Percentiles rank a stretch among this genome's conserved stretches.
These are phyloP conservation scores for Silene uniflora DNA, from an alignment of 148 eudicot genomes.

Conservation along the genomic window DNA sequence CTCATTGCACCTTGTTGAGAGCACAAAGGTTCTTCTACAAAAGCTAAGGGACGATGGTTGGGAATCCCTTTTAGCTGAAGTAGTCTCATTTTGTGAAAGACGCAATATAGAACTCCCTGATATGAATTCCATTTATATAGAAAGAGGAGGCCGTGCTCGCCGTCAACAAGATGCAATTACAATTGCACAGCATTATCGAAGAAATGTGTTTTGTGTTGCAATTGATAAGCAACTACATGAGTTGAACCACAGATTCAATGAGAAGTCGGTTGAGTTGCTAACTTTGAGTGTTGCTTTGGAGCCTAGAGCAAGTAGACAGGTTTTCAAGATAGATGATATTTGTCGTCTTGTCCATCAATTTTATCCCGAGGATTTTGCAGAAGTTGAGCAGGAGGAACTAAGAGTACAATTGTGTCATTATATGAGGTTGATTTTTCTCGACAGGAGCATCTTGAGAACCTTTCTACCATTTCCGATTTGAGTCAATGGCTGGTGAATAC, in stretches of 20 bases:
- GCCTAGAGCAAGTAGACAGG: constrained; percentile 4
- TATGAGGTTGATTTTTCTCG: constrained; percentile 1
- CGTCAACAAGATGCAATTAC: background rate
- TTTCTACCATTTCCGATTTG: constrained; percentile 5
- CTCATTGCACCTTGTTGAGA: background rate
- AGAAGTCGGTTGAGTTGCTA: constrained; percentile 6
- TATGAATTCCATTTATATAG: background rate
- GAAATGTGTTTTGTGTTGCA: background rate
- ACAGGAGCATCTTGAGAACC: background rate
- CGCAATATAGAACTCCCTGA: background rate
- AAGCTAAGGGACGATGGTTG: constrained; percentile 9
- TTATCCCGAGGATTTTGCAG: constrained; percentile 20
- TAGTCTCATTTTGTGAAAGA: background rate
- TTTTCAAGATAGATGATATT: constrained; percentile 18
- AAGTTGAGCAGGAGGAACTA: constrained; percentile 1
- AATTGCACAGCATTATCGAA: background rate
- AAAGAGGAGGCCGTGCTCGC: background rate
- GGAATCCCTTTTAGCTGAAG: background rate
- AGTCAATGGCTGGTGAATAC: constrained; percentile 14
- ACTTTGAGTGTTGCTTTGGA: constrained; percentile 16
- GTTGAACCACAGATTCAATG: background rate
- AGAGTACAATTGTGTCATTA: background rate
- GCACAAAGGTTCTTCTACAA: background rate
- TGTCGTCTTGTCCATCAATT: constrained; percentile 18
- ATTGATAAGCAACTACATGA: constrained; percentile 4